phyloP scores from a whole-genome alignment of 2,329 filamentous ascomycete genomes.

The Fusarium sp. region DNA sequence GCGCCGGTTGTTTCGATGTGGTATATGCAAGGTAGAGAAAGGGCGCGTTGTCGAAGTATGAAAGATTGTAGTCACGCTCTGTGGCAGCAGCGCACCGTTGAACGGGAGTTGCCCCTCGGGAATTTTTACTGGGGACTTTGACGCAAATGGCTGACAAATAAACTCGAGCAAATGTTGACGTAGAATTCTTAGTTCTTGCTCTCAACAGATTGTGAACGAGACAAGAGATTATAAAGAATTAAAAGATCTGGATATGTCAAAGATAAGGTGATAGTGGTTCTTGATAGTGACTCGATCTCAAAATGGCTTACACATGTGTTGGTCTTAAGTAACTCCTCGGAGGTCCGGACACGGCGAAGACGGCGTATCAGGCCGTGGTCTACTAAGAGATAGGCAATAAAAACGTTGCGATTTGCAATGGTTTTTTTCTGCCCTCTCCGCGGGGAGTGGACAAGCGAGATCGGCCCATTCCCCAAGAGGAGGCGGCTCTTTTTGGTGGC shows the following conservation, averaged over 20 bases:
- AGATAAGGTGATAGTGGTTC: conserved; percentile 21
- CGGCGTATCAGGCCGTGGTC: conserved; percentile 29
- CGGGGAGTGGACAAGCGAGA: conserved; percentile 34
- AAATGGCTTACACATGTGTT: conserved; percentile 8
- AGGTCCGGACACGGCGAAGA: conserved; percentile 30
- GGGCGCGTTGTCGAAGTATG: conserved; percentile 10
- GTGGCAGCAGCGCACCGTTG: conserved; percentile 21
- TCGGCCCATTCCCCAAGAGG: conserved; percentile 26
- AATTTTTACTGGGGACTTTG: conserved; percentile 25
- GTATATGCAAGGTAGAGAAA: background rate
- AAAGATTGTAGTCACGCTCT: conserved; percentile 27
- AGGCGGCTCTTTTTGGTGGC: conserved; percentile 30
- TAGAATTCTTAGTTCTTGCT: background rate
- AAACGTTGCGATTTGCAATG: conserved; percentile 55
- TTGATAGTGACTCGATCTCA: conserved; percentile 11
- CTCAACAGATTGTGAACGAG: background rate
- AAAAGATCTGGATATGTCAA: background rate
- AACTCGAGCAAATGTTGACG: conserved; percentile 25
- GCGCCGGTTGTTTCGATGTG: conserved; percentile 48
- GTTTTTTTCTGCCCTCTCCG: conserved; percentile 14
- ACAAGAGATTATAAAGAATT: background rate
- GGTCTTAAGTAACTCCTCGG: conserved; percentile 45
- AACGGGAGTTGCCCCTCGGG: conserved; percentile 17
- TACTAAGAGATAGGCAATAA: conserved; percentile 49
- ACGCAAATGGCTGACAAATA: conserved; percentile 46